Evolutionary conservation across 1,284 basidiomycete genomes (phyloP).

Genomic region (Austroboletus niveus): DNA sequence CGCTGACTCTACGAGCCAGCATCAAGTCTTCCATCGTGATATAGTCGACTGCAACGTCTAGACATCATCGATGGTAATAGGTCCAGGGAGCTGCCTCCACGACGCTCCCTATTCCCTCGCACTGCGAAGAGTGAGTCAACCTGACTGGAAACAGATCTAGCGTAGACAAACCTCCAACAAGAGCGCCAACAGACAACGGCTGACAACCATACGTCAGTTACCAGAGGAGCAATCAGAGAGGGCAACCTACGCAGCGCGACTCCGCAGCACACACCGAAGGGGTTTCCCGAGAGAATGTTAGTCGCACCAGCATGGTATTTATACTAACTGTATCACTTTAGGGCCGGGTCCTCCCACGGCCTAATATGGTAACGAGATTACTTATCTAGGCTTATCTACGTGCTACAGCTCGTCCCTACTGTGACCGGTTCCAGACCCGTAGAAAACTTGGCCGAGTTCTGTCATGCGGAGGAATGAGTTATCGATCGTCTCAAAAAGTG

Average conservation of each 20-base stretch:
- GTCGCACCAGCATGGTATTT: neutral
- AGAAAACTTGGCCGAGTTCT: conserved; percentile 30
- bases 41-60: conserved; percentile 1
- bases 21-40: conserved; percentile 23
- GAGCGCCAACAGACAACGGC: too few relatives aligned
- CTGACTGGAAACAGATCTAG: too few relatives aligned
- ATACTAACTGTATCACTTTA: conserved; percentile 21
- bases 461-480: conserved; percentile 10
- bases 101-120: conserved; percentile 10
- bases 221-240: neutral
- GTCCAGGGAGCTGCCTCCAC: conserved; percentile 8
- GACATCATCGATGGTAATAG: conserved; percentile 12
- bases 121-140: too few relatives aligned
- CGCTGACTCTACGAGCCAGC: conserved; percentile 26
- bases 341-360: conserved; percentile 31
- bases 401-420: conserved; percentile 30
- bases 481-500: neutral
- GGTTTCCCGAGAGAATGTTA: conserved; percentile 28
- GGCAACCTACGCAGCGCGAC: conserved; percentile 7
- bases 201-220: conserved; percentile 6
- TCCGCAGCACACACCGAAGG: conserved; percentile 29
- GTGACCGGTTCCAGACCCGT: conserved; percentile 13
- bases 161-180: too few relatives aligned
- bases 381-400: neutral
- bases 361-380: conserved; percentile 7